Evolutionary conservation across 2,329 filamentous ascomycete species (phyloP), one percentile per base, ranked within the genome.

Genomic region (Talaromyces amestolkiae): DNA sequence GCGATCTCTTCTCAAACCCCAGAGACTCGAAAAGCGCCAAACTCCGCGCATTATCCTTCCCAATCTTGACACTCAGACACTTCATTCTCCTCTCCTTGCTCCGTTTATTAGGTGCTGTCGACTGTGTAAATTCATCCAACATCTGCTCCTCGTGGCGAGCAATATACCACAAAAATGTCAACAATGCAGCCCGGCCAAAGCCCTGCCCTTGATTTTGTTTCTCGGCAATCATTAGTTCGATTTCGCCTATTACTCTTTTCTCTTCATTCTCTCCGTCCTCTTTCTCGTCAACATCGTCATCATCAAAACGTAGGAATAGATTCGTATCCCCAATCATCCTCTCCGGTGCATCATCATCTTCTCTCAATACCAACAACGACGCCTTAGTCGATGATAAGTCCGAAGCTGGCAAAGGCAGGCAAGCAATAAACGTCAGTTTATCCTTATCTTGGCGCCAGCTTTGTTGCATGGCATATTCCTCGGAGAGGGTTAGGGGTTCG

Each of bases 391-490:
- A 37, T 5, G 19, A 61, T 3, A 54, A 39, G 1, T 15, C 3
- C 1, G 47, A 41, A n/a, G 39, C 51, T 41, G 31, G 61, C 65
- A 54, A 9, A 0, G 87, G 84, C 10, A 83, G 79, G 74, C 92
- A 97, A 63, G 91, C 78, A 75, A 98, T 97, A 71, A 97, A 98
- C 0, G 94, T 98, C 67, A 98, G 78, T 79, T 98, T 98, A 78
- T 98, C 93, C 31, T 81, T 78, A 49, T 95, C 91, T 22, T 80
- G 81, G 43, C 93, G 88, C 94, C 94, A 98, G 69, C 88, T 92
- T n/a, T 81, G 80, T 77, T 97, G 94, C 88, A 97, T 98, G 59
- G 87, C 86, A 77, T 95, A 92, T 81, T 98, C 94, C 74, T 97
- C 90, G 0, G 87, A 82, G 0, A 97, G 82, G 0, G 86, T 88